Evolutionary conservation across 768 basidiomycete species (phyloP).

Genomic region (Xerocomellus intermedius): DNA sequence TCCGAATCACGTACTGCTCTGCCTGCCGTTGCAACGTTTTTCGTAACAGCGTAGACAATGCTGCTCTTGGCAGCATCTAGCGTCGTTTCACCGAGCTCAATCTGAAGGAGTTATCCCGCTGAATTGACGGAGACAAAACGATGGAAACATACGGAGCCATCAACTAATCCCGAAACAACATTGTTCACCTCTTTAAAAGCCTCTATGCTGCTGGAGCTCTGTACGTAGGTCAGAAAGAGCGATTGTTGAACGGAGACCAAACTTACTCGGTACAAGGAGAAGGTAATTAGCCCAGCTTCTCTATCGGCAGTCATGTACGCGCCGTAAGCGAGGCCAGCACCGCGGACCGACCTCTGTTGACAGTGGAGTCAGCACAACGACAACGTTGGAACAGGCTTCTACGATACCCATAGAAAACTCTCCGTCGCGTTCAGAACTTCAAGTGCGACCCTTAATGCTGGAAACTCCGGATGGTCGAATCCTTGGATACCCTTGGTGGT

Average conservation of each 20-base stretch:
- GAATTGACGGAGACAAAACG: background rate
- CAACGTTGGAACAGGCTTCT: background rate
- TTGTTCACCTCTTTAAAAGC: constrained; percentile 80
- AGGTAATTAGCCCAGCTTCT: constrained; percentile 75
- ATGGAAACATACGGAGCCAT: constrained; percentile 64
- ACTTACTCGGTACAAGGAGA: constrained; percentile 76
- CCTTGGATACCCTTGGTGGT: constrained; percentile 77
- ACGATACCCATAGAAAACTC: constrained; percentile 85
- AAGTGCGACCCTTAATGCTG: constrained; percentile 79
- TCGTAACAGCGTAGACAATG: constrained; percentile 81
- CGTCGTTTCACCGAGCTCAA: constrained; percentile 73
- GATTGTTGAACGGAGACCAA: background rate
- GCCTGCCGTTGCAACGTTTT: constrained; percentile 79
- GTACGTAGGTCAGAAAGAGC: constrained; percentile 11
- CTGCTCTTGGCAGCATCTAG: constrained; percentile 91
- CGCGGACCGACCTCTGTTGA: constrained; percentile 79
- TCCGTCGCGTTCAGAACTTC: constrained; percentile 92
- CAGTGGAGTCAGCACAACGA: constrained; percentile 6
- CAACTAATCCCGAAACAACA: constrained; percentile 75
- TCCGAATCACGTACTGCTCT: constrained; percentile 63
- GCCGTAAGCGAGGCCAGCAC: constrained; percentile 94
- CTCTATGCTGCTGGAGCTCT: constrained; percentile 78
- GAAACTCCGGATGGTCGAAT: constrained; percentile 78
- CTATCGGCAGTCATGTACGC: constrained; percentile 71
- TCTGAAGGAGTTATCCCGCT: constrained; percentile 41